These are phyloP conservation scores for Pleodorina starrii DNA, from an alignment of 139 green algal species.

Conservation along the genomic window DNA sequence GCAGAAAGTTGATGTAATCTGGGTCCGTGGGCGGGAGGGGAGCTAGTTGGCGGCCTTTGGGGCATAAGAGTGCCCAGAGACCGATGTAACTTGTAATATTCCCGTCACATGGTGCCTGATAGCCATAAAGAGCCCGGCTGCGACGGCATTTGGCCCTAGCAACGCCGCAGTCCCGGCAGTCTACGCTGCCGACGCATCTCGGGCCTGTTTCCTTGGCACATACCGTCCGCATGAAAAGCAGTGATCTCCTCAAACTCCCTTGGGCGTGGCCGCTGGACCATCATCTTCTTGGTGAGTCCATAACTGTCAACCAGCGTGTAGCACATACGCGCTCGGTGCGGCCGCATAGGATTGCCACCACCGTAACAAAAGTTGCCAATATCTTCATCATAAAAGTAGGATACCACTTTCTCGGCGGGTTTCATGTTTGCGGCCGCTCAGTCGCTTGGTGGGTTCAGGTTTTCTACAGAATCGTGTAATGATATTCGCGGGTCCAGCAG, in stretches of 20 bases:
- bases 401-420: constrained; percentile 62
- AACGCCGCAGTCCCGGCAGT: constrained; percentile 39
- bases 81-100: not conserved
- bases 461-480: no score
- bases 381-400: constrained; percentile 97
- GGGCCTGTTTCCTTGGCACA: constrained; percentile 18
- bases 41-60: not conserved
- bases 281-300: constrained; percentile 86
- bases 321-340: constrained; percentile 95
- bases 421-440: constrained; percentile 41
- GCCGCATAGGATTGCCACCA: constrained; percentile 92
- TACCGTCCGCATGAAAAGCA: constrained; percentile 96
- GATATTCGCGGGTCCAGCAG: no score
- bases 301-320: constrained; percentile 96
- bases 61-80: not conserved
- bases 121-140: not conserved
- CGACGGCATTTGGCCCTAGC: constrained; percentile 9
- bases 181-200: not conserved
- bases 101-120: not conserved
- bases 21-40: constrained; percentile 25
- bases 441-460: not conserved
- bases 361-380: constrained; percentile 92
- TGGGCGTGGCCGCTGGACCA: constrained; percentile 80
- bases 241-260: constrained; percentile 83
- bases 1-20: constrained; percentile 99